Percentiles rank a stretch among this genome's conserved stretches.
Conservation (phyloP, 495 filamentous ascomycete genomes). For the Aspergillus biplanus region DNA sequence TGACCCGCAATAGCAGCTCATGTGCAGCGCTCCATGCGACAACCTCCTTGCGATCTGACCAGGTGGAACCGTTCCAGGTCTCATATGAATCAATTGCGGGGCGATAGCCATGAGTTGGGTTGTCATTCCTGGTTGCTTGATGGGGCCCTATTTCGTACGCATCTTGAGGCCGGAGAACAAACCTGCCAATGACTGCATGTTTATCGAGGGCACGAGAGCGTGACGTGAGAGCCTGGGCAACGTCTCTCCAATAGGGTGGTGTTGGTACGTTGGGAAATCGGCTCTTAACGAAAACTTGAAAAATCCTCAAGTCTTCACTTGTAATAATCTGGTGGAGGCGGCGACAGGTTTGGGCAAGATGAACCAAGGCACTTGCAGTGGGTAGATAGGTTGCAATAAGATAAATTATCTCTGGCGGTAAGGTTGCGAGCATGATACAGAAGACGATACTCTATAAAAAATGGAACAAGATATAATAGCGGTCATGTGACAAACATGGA, state of each 20-base stretch:
- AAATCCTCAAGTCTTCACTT: constrained; percentile 60
- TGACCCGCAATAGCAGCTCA: constrained; percentile 54
- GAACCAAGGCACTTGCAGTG: constrained; percentile 49
- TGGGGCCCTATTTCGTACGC: constrained; percentile 36
- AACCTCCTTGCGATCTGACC: constrained; percentile 59
- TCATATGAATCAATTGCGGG: constrained; percentile 67
- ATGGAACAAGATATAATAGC: not conserved
- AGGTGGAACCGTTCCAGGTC: constrained; percentile 51
- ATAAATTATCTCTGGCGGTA: constrained; percentile 66
- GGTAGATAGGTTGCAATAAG: constrained; percentile 58
- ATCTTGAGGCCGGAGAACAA: constrained; percentile 47
- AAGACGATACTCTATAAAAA: not conserved
- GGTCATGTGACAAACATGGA: not conserved
- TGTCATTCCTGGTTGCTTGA: constrained; percentile 37
- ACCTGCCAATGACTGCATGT: constrained; percentile 59
- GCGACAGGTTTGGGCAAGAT: constrained; percentile 54
- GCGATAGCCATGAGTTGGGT: constrained; percentile 66
- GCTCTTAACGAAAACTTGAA: constrained; percentile 53
- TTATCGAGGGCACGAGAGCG: constrained; percentile 63
- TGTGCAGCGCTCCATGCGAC: constrained; percentile 66
- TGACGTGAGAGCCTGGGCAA: constrained; percentile 58
- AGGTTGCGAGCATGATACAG: constrained; percentile 46
- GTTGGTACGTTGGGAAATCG: constrained; percentile 52
- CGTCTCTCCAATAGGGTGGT: constrained; percentile 54
- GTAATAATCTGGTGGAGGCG: constrained; percentile 52